Base-by-base conservation (phyloP, 2,329 filamentous ascomycete species). In the Colletotrichum karsti region DNA sequence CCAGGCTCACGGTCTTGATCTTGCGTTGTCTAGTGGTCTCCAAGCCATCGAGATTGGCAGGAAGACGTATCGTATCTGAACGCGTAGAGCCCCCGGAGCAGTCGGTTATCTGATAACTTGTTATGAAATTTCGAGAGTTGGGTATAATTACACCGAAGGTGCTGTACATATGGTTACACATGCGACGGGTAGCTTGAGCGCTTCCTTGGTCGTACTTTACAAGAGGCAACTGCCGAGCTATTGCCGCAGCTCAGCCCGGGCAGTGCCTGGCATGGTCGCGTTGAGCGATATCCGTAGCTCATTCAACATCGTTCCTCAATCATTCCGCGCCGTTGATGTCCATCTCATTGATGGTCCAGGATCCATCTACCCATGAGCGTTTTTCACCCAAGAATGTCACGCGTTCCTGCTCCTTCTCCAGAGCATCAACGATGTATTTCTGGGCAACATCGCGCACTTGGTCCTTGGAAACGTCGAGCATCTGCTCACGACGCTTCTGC, bases 401-500 rank as follows among this genome's bases (percentile, higher is more conserved):
- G 59, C 89, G 88, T 65, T 90, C 90, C 69, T 89, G 80, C 39
- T 85, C 82, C 62, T 86, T 87, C 20, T 85, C 85, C 8, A 92
- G 81, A 5, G 85, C 85, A 50, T 93, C 88, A 28, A 97, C 91
- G 13, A 97, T 84, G 77, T 94, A 97, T 73, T 90, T 88, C 74
- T 97, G 91, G 1, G 96, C 96, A 12, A 91, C 95, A 44, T 91
- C 86, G 69, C 91, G 90, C 9, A 99, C 92, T 73, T 97, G 91
- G 71, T 92, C 88, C 69, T 90, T 90, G 3, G 88, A 93, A 41
- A 98, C 95, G 77, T 98, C 95, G 4, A 99, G 86, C 64, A 99
- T 85, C 75, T 92, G 90, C 79, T 96, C 93, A 73, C 96, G 87
- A 78, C 93, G 90, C 74, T 84, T 87, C 81, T 98, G 94, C 76